Evolutionary conservation across 1,284 basidiomycete species (phyloP), one percentile per base, ranked within the genome.

Genomic region (Butyriboletus appendiculatus): DNA sequence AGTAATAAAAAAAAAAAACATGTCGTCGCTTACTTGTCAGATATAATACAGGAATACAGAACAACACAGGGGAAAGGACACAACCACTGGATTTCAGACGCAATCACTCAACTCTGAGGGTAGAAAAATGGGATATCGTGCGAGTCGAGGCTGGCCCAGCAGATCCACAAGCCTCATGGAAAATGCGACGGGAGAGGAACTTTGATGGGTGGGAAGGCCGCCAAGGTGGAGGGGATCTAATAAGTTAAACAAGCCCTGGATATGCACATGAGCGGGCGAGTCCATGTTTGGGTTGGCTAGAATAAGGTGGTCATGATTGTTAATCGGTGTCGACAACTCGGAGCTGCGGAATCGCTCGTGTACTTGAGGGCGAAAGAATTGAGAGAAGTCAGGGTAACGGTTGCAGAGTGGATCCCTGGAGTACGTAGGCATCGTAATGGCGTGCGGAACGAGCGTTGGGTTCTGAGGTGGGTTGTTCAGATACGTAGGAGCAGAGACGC

Each of bases 361-460:
- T 26, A 40, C 57, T 10, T 20, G 45, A 0, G 67, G 60, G 9
- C 34, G 57, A 50, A 69, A 69, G 49, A 72, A 72, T 20, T 67
- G 66, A 42, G 67, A 71, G 41, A 69, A 69, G 49, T 69, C 69
- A 22, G 67, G 70, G 41, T 69, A 72, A 43, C 67, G 67, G 43
- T 69, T 59, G 48, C 33, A 61, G 11, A 69, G 66, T 5, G 67
- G 67, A 52, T 69, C 60, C 45, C 70, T 70, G n/a, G 70, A 67
- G 56, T 69, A 69, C 9, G 59, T 45, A 24, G 56, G 48, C n/a
- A 41, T 32, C 22, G 32, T 38, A 30, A 48, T 30, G 22, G 52
- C 26, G 20, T 32, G 49, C 10, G 41, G 28, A 39, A 15, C 24
- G 30, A n/a, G 15, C 37, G 50, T 16, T 28, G n/a, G 15, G n/a